phyloP scores from a whole-genome alignment of 345 rosid species.

The Lumnitzera littorea region DNA sequence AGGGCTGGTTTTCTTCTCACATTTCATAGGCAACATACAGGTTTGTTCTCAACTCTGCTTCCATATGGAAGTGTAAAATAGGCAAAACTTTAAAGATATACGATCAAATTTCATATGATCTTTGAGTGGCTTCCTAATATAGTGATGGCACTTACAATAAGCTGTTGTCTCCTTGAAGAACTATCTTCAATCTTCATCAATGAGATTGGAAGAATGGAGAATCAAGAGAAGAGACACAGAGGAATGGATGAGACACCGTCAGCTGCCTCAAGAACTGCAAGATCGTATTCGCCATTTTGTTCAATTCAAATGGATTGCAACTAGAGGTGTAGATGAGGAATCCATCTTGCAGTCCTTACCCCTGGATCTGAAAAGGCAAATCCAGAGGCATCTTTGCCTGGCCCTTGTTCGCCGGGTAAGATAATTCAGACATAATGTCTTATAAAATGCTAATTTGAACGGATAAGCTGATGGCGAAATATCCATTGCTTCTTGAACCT shows the following conservation, averaged over 20 bases:
- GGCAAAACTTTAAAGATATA: too few relatives aligned
- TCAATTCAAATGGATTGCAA: slow-evolving; percentile 77
- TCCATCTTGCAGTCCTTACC: slow-evolving; percentile 63
- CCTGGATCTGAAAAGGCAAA: slow-evolving; percentile 64
- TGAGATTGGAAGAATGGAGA: slow-evolving; percentile 88
- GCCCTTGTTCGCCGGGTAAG: slow-evolving; percentile 89
- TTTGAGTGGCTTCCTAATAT: too few relatives aligned
- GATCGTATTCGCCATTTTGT: slow-evolving; percentile 76
- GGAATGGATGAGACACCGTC: slow-evolving; percentile 97
- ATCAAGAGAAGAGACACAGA: slow-evolving; percentile 78
- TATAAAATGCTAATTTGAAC: not conserved
- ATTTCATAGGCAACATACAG: slow-evolving; percentile 87
- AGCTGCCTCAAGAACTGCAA: slow-evolving; percentile 63
- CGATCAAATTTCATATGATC: too few relatives aligned
- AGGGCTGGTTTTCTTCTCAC: slow-evolving; percentile 74
- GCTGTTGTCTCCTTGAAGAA: slow-evolving; percentile 29
- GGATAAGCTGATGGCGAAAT: not conserved
- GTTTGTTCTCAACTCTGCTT: slow-evolving; percentile 14
- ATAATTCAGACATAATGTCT: not conserved
- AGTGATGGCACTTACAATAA: not conserved
- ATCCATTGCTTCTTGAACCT: too few relatives aligned
- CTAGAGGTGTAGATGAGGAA: slow-evolving; percentile 84
- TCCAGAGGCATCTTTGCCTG: slow-evolving; percentile 73
- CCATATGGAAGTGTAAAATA: not conserved
- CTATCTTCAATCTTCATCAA: slow-evolving; percentile 76